Evolutionary conservation across 768 basidiomycete genomes (phyloP), one percentile per base, ranked within the genome.

Genomic region (Boletus rubroflammeus): DNA sequence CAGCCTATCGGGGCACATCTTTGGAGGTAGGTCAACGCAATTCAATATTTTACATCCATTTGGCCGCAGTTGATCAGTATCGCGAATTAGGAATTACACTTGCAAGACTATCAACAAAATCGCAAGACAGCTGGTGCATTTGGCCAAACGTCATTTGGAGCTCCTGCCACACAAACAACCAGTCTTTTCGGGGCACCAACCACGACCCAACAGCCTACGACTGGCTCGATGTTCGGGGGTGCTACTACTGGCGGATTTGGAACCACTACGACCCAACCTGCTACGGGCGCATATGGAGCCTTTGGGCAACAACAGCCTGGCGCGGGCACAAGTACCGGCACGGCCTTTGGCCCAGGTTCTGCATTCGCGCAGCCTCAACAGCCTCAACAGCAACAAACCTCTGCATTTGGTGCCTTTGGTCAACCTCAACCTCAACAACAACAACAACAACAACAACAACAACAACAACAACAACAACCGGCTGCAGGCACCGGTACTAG

Each of bases 41-140:
- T 14, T 25, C 32, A 3, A 23, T 32, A 6, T 70, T 63, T 55
- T 34, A 5, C 23, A 47, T 32, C 36, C 3, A 9, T 41, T 32
- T 11, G 32, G 3, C 21, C 6, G 21, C 45, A 38, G 48, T 48
- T 41, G 34, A 17, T 60, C 31, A 58, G 5, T 40, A 15, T 31
- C 50, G 52, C 4, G 13, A 39, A 50, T 25, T 56, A 90, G 87
- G 89, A 91, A 78, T 67, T 90, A 35, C 83, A 88, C 43, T 51
- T 80, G 23, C 87, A 90, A 80, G 89, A 91, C 65, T 90, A 91
- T 56, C 69, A 75, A 23, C 86, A 88, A 65, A 81, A 81, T 47
- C 81, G 88, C 17, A 91, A 91, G 72, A 83, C 85, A 13, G 85
- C 84, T 11, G 72, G 74, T 53, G 78, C 80, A 41, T 92, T 90